phyloP scores from a whole-genome alignment of 208 protist genomes.

The Naegleria fowleri region DNA sequence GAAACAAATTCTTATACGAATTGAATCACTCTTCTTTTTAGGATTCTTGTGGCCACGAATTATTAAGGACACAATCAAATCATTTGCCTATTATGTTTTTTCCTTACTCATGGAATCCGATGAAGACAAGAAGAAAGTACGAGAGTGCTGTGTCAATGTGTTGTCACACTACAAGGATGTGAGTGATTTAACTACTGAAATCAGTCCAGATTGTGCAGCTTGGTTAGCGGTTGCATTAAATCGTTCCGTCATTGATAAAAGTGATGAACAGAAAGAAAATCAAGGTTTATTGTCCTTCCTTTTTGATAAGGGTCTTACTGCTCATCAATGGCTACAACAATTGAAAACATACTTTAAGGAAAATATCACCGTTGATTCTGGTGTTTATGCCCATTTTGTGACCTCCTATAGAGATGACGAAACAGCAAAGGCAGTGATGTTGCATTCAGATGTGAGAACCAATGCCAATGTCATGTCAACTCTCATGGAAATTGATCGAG shows the following conservation, averaged over 20 bases:
- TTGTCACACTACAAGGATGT: not conserved
- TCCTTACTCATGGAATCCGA: not conserved
- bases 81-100: not conserved
- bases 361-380: not conserved
- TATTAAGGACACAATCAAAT: not conserved
- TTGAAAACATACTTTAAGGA: not conserved
- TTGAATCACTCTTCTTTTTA: not conserved
- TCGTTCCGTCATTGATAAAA: not conserved
- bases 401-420: not conserved
- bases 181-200: not conserved
- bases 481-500: not conserved
- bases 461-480: not conserved
- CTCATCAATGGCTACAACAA: not conserved
- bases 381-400: not conserved
- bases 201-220: not conserved
- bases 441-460: not conserved
- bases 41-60: not conserved
- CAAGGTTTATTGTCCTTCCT: not conserved
- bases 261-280: not conserved
- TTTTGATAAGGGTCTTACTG: not conserved
- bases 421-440: not conserved
- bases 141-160: no score
- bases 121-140: not conserved
- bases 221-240: not conserved
- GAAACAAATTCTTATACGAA: not conserved